Percentiles rank a stretch among this genome's conserved stretches.
These are phyloP conservation scores for Microcyclospora pomicola DNA, from an alignment of 2,329 filamentous ascomycete species.

Conservation along the genomic window DNA sequence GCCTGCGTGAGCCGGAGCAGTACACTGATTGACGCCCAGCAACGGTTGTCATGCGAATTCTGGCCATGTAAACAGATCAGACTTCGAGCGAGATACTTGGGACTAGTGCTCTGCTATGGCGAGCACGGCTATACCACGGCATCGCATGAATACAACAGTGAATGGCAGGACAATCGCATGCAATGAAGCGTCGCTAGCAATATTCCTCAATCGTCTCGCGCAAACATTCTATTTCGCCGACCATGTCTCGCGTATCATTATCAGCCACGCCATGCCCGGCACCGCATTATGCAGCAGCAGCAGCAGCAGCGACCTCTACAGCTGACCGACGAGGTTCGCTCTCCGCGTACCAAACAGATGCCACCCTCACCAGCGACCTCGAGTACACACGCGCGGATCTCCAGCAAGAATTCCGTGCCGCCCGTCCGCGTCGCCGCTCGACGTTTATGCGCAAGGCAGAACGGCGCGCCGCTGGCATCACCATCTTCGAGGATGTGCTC, in stretches of 20 bases:
- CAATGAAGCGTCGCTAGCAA: too few species aligned
- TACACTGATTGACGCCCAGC: too few species aligned
- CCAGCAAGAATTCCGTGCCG: conserved; percentile 15
- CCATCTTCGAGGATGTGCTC: conserved; percentile 22
- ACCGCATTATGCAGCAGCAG: conserved; percentile 8
- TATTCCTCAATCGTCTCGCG: too few species aligned
- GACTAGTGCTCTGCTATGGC: too few species aligned
- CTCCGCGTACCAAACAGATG: conserved; percentile 5
- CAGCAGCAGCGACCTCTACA: conserved; percentile 5
- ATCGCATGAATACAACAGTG: too few species aligned
- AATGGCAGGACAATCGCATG: too few species aligned
- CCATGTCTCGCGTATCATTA: conserved; percentile 13
- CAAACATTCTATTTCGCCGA: neutral
- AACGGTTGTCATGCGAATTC: too few species aligned
- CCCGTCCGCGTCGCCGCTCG: conserved; percentile 13
- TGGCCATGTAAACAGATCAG: too few species aligned
- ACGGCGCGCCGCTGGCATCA: conserved; percentile 9
- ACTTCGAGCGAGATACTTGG: too few species aligned
- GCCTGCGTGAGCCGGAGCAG: too few species aligned
- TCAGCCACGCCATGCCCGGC: conserved; percentile 16
- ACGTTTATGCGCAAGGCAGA: conserved; percentile 10
- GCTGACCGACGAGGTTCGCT: neutral
- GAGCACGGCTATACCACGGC: too few species aligned
- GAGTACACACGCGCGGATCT: conserved; percentile 20
- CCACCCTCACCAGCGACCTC: conserved; percentile 15